Percentiles rank a stretch among this genome's conserved stretches.
Conservation (phyloP, 192 early-diverging fungal genomes). For the Diversispora eburnea region DNA sequence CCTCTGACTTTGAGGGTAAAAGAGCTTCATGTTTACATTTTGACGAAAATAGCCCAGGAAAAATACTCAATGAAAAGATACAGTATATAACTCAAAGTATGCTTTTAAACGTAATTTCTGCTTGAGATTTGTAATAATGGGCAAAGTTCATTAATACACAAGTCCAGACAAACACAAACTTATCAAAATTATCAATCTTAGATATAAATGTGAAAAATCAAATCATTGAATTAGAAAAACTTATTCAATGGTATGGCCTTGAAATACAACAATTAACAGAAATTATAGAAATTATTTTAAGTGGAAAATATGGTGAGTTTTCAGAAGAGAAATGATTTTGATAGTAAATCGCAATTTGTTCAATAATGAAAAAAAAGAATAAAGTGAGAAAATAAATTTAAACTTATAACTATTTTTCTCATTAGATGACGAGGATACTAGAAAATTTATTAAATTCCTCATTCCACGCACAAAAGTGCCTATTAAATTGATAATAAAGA, state of each 20-base stretch:
- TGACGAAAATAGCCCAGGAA: no score
- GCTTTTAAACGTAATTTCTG: neutral
- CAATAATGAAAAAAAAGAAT: no score
- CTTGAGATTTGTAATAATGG: neutral
- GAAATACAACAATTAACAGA: constrained; percentile 29
- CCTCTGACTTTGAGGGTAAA: no score
- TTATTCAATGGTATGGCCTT: constrained; percentile 34
- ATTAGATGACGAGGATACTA: constrained; percentile 36
- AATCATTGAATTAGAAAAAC: constrained; percentile 27
- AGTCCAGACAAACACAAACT: neutral
- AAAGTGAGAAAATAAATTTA: neutral
- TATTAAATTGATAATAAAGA: constrained; percentile 32
- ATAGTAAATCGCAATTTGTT: no score
- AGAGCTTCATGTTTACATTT: no score
- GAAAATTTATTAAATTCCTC: constrained; percentile 37
- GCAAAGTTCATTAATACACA: neutral
- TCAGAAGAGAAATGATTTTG: neutral
- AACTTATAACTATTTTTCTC: neutral
- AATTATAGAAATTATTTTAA: constrained; percentile 35
- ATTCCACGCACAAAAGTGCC: constrained; percentile 37
- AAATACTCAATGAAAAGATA: constrained; percentile 14
- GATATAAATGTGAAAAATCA: constrained; percentile 32
- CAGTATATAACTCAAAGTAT: constrained; percentile 1
- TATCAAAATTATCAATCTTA: neutral
- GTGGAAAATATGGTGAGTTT: constrained; percentile 34